Base-by-base conservation (phyloP, 176 grass and related monocot species). In the Hyparrhenia diplandra region DNA sequence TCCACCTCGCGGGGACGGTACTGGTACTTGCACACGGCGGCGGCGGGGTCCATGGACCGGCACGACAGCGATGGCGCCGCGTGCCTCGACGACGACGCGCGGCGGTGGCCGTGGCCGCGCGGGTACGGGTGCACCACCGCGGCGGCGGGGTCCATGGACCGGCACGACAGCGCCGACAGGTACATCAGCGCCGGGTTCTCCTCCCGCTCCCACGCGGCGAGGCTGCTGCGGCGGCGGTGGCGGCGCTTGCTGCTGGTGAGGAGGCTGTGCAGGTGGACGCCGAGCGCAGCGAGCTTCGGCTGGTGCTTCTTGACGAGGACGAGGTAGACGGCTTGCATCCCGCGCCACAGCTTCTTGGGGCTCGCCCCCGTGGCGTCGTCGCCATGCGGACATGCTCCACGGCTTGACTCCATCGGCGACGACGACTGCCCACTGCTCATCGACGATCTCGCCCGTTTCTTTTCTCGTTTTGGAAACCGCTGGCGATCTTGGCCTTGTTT, bases 221-320 rank as follows among this genome's bases (percentile, higher is more conserved):
- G 71, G 36, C 39, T 30, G 47, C 89, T 35, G 36, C 76, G 76
- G 28, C 18, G 52, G 18, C 77, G 25, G 47, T 80, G 83, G 16
- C 80, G 85, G 42, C 83, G 83, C 61, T 72, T 89, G 77, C 21
- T 17, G 18, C 7, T 27, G 28, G 87, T 87, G 51, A 95, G 79
- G 60, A 91, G 73, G 57, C 84, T 86, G 67, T 93, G 81, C 24
- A 98, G 88, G 75, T 91, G 88, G 72, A 91, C 72, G 55, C 91
- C 81, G 41, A 93, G 86, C 63, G 93, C 74, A 4, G 89, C 78
- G n/a, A 93, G 61, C 86, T 90, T 94, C 31, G 86, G 67, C 62
- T 89, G 91, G 52, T 91, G 86, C 83, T 92, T 94, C 76, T 83
- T 91, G 28, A 90, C 79, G 45, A 98, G 49, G 71, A 93, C 82